Percentiles rank a stretch among this genome's conserved stretches.
These are phyloP conservation scores for Gentiana straminea DNA, from an alignment of 257 asterid genomes.

Conservation along the genomic window DNA sequence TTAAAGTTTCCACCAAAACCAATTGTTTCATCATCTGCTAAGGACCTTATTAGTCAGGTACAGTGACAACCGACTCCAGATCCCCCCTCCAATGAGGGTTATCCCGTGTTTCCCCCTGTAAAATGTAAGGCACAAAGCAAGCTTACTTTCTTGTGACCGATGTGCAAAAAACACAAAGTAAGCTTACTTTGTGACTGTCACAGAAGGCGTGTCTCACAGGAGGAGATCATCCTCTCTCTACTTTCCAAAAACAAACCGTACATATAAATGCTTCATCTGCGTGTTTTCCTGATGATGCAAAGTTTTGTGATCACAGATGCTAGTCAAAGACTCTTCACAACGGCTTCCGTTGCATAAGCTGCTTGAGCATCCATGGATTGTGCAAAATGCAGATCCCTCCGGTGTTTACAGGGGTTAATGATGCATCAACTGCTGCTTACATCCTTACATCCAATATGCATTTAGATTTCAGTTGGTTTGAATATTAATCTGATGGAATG, in stretches of 20 bases:
- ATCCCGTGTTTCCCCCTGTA: neutral
- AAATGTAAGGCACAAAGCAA: neutral
- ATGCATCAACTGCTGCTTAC: no score
- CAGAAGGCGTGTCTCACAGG: no score
- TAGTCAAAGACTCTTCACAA: slow-evolving; percentile 70
- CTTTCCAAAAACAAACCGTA: neutral
- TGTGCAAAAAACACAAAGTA: no score
- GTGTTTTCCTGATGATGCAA: neutral
- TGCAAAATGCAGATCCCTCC: slow-evolving; percentile 90
- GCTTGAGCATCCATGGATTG: slow-evolving; percentile 93
- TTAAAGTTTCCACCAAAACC: slow-evolving; percentile 86
- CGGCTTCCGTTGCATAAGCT: slow-evolving; percentile 78
- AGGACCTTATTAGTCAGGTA: slow-evolving; percentile 90
- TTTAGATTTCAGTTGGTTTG: no score
- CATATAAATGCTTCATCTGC: neutral
- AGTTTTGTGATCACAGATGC: slow-evolving; percentile 46
- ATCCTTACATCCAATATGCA: no score
- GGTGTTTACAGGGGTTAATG: slow-evolving; percentile 56
- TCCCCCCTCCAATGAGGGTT: neutral
- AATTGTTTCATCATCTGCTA: slow-evolving; percentile 71
- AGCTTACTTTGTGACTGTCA: no score
- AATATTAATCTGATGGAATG: no score
- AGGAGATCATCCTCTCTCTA: neutral
- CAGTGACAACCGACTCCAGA: neutral
- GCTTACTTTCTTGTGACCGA: no score